These are phyloP conservation scores for Phaffia australis DNA, from an alignment of 768 basidiomycete species.

Conservation along the genomic window DNA sequence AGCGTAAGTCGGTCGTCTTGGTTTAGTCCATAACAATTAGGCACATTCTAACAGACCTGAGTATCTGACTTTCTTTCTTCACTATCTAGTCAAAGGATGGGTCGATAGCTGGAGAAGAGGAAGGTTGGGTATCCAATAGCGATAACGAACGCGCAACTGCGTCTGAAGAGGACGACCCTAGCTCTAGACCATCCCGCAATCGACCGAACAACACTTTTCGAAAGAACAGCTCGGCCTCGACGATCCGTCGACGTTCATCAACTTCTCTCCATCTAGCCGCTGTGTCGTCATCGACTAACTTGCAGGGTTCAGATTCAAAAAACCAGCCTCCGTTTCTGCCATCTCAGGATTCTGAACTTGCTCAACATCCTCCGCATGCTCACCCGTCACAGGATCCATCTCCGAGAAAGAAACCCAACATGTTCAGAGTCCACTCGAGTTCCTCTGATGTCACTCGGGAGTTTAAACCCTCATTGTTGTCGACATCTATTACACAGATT, in stretches of 20 bases:
- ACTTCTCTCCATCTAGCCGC: background rate
- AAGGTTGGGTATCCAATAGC: slow-evolving; percentile 17
- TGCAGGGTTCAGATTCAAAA: background rate
- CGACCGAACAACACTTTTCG: background rate
- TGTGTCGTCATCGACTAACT: background rate
- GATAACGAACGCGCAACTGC: slow-evolving; percentile 6
- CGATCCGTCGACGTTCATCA: slow-evolving; percentile 1
- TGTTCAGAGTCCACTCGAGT: slow-evolving; percentile 19
- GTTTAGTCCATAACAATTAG: background rate
- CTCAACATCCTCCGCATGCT: too few species aligned
- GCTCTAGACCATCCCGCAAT: too few species aligned
- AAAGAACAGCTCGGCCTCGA: background rate
- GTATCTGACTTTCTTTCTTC: background rate
- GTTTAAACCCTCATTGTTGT: too few species aligned
- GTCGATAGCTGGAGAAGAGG: slow-evolving; percentile 10
- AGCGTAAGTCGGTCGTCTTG: background rate
- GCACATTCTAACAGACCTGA: background rate
- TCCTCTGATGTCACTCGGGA: slow-evolving; percentile 3
- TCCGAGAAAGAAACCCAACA: slow-evolving; percentile 1
- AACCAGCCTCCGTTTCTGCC: background rate
- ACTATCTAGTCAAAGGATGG: background rate
- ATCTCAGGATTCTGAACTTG: too few species aligned
- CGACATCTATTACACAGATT: too few species aligned
- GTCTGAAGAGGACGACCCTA: slow-evolving; percentile 7
- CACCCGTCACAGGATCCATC: too few species aligned